Percentiles rank a stretch among this genome's conserved stretches.
Evolutionary conservation across 1,139 yeast genomes (phyloP).

Genomic region (Diutina siamensis): DNA sequence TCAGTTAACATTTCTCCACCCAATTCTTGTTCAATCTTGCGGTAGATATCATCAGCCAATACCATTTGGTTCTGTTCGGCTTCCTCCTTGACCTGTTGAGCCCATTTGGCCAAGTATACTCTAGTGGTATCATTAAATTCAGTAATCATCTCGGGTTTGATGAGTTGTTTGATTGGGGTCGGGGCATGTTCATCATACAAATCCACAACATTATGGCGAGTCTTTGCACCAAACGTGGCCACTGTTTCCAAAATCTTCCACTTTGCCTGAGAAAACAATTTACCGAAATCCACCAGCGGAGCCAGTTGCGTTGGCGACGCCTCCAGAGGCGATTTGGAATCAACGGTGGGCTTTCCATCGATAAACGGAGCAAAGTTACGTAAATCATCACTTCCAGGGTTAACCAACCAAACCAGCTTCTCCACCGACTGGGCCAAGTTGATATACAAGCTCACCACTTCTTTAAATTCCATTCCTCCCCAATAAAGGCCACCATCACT

Average conservation of each 20-base stretch:
- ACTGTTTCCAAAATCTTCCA: constrained; percentile 82
- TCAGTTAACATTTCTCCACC: constrained; percentile 44
- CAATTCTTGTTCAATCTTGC: constrained; percentile 53
- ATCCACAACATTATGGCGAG: constrained; percentile 48
- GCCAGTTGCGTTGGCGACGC: too few relatives aligned
- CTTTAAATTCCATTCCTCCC: constrained; percentile 82
- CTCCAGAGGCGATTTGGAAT: too few relatives aligned
- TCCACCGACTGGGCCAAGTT: constrained; percentile 63
- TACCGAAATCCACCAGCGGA: constrained; percentile 25
- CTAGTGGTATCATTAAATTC: constrained; percentile 91
- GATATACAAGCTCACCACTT: constrained; percentile 40
- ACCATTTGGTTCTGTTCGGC: constrained; percentile 63
- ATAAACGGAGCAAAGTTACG: constrained; percentile 63
- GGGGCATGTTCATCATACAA: constrained; percentile 60
- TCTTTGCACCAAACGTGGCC: constrained; percentile 67
- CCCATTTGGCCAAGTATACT: constrained; percentile 94
- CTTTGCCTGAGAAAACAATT: constrained; percentile 54
- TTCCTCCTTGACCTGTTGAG: constrained; percentile 86
- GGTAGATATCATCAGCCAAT: constrained; percentile 36
- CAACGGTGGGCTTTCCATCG: constrained; percentile 12
- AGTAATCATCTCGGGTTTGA: constrained; percentile 75
- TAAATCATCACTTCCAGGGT: constrained; percentile 71
- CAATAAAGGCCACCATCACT: constrained; percentile 57
- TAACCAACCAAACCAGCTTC: constrained; percentile 59
- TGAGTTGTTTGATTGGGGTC: constrained; percentile 40